phyloP scores from a whole-genome alignment of 2,329 filamentous ascomycete genomes.

The Calonectria pseudoturangicola region DNA sequence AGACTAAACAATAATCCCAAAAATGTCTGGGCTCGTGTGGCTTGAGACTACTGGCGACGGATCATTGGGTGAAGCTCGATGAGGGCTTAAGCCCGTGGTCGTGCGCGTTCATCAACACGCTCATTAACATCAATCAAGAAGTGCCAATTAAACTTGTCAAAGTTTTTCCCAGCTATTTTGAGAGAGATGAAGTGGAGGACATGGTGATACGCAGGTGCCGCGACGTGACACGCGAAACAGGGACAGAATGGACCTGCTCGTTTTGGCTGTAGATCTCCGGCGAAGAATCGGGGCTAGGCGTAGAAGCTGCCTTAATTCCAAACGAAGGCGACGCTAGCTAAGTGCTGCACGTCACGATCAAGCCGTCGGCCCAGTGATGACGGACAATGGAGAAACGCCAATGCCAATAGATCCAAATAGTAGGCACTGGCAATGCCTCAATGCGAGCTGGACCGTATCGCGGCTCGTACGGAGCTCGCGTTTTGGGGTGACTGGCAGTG shows the following conservation, averaged over 20 bases:
- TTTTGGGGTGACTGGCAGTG: not conserved
- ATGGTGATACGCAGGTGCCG: slow-evolving; percentile 26
- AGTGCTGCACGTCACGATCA: slow-evolving; percentile 35
- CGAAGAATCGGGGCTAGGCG: slow-evolving; percentile 23
- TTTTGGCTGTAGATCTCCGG: slow-evolving; percentile 28
- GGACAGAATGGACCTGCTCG: slow-evolving; percentile 14
- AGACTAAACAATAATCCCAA: slow-evolving; percentile 39
- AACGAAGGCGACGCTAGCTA: slow-evolving; percentile 40
- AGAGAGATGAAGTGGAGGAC: slow-evolving; percentile 15
- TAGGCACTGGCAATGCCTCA: slow-evolving; percentile 1
- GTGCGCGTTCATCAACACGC: slow-evolving; percentile 16
- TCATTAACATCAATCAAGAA: slow-evolving; percentile 9
- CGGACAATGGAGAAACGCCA: slow-evolving; percentile 29
- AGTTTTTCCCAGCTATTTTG: slow-evolving; percentile 9
- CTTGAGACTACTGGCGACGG: slow-evolving; percentile 39
- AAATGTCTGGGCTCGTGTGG: slow-evolving; percentile 32
- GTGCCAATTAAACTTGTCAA: slow-evolving; percentile 31
- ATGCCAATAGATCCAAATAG: not conserved
- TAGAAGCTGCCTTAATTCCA: slow-evolving; percentile 46
- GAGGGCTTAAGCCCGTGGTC: slow-evolving; percentile 33
- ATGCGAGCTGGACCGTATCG: not conserved
- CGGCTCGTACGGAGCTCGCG: not conserved
- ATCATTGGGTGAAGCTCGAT: slow-evolving; percentile 37
- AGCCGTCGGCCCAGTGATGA: slow-evolving; percentile 25
- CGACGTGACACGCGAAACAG: slow-evolving; percentile 30